Evolutionary conservation across 2,329 filamentous ascomycete genomes (phyloP).

Genomic region (Pseudogymnoascus sp.): DNA sequence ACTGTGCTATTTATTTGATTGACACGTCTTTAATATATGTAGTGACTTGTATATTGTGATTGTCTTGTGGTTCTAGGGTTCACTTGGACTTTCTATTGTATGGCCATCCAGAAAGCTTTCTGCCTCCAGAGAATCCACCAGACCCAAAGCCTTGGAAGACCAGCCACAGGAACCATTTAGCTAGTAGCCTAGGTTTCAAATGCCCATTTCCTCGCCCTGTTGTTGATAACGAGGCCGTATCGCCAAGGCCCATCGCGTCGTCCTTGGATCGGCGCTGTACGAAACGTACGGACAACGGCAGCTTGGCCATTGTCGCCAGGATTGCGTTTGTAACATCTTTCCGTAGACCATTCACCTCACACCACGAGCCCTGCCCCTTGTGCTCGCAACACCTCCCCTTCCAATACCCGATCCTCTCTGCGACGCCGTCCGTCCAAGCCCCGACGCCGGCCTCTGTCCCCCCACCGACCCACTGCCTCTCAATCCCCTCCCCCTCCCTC

Average conservation of each 20-base stretch:
- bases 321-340: not conserved
- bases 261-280: not conserved
- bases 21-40: not conserved
- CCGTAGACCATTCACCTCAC: slow-evolving; percentile 28
- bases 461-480: slow-evolving; percentile 28
- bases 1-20: not conserved
- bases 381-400: slow-evolving; percentile 40
- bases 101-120: not conserved
- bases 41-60: not conserved
- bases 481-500: slow-evolving; percentile 20
- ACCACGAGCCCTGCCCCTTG: slow-evolving; percentile 46
- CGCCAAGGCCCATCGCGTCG: not conserved
- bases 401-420: slow-evolving; percentile 33
- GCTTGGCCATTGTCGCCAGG: not conserved
- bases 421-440: slow-evolving; percentile 20
- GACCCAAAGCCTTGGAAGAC: not conserved
- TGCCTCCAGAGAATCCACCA: not conserved
- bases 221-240: not conserved
- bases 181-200: not conserved
- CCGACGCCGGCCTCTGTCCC: slow-evolving; percentile 27
- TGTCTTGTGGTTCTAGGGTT: not conserved
- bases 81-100: not conserved
- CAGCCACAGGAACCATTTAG: not conserved
- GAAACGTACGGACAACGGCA: not conserved
- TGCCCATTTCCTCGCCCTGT: not conserved